Evolutionary conservation across 2,329 filamentous ascomycete species (phyloP).

Genomic region (Alternaria infectoria): DNA sequence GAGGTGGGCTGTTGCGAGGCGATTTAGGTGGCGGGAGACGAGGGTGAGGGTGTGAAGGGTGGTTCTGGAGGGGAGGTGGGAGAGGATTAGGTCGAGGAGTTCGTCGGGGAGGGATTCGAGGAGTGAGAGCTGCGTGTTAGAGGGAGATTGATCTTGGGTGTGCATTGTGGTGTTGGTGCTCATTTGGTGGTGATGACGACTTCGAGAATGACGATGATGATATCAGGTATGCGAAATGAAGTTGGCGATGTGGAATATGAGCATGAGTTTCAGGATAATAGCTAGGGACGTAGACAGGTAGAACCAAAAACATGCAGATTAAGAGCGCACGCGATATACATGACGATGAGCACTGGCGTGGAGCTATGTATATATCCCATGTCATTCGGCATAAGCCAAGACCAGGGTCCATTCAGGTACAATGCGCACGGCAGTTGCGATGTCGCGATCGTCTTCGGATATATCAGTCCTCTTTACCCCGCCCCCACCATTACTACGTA

Average conservation of each 20-base stretch:
- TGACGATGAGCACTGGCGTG: not conserved
- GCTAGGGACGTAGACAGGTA: not conserved
- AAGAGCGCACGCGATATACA: not conserved
- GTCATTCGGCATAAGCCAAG: constrained; percentile 8
- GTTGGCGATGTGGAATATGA: too few relatives aligned
- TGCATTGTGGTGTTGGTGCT: not conserved
- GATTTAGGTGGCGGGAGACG: constrained; percentile 17
- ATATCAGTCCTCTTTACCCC: not conserved
- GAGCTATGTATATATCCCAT: constrained; percentile 1
- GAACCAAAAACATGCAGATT: not conserved
- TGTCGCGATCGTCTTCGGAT: constrained; percentile 1
- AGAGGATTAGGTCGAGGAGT: constrained; percentile 17
- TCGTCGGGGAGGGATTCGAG: constrained; percentile 19
- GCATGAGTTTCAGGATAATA: too few relatives aligned
- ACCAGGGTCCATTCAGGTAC: constrained; percentile 12
- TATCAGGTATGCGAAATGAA: not conserved
- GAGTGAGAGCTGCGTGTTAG: not conserved
- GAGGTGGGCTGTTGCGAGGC: constrained; percentile 19
- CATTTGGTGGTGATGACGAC: not conserved
- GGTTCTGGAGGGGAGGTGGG: not conserved
- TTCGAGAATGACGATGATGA: not conserved
- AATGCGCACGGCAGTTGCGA: constrained; percentile 11
- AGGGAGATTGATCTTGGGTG: not conserved
- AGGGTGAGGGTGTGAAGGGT: constrained; percentile 12
- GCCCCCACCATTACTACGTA: not conserved